A percentile compares a stretch with the other conserved stretches of the same genome.
Conservation (phyloP, 2,329 filamentous ascomycete species). For the Fusarium globosum region DNA sequence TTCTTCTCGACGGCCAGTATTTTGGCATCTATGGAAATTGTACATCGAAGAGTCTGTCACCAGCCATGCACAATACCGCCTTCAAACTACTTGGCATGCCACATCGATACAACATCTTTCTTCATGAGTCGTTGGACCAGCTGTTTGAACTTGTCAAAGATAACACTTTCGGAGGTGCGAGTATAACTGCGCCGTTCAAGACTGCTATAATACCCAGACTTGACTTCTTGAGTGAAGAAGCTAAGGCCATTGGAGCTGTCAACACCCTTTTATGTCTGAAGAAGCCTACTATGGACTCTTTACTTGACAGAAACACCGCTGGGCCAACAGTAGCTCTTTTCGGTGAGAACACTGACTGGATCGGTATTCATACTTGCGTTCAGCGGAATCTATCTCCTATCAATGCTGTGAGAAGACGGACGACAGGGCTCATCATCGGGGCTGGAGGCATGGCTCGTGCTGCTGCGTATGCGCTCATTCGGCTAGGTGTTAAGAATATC, state of each 20-base stretch:
- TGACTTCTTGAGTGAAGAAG: slow-evolving; percentile 9
- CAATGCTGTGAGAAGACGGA: slow-evolving; percentile 3
- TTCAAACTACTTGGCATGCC: not conserved
- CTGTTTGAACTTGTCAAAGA: not conserved
- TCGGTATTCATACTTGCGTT: not conserved
- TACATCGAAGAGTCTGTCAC: not conserved
- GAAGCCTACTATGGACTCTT: not conserved
- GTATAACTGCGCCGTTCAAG: slow-evolving; percentile 10
- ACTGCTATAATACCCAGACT: not conserved
- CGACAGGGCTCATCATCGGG: slow-evolving; percentile 1
- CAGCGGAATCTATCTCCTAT: slow-evolving; percentile 8
- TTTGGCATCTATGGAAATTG: slow-evolving; percentile 12
- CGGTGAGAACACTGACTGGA: slow-evolving; percentile 11
- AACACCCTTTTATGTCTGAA: not conserved
- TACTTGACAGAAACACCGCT: not conserved
- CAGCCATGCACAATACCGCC: slow-evolving; percentile 3
- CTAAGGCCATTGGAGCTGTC: slow-evolving; percentile 3
- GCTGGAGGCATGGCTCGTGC: slow-evolving; percentile 16
- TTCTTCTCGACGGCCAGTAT: not conserved
- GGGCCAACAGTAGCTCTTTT: not conserved
- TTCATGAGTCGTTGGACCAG: not conserved
- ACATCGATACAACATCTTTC: slow-evolving; percentile 1
- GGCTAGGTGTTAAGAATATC: not conserved
- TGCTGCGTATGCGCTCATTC: not conserved
- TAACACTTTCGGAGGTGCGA: not conserved